phyloP scores from a whole-genome alignment of 2,329 filamentous ascomycete genomes.

The Tolypocladium endophyticum region DNA sequence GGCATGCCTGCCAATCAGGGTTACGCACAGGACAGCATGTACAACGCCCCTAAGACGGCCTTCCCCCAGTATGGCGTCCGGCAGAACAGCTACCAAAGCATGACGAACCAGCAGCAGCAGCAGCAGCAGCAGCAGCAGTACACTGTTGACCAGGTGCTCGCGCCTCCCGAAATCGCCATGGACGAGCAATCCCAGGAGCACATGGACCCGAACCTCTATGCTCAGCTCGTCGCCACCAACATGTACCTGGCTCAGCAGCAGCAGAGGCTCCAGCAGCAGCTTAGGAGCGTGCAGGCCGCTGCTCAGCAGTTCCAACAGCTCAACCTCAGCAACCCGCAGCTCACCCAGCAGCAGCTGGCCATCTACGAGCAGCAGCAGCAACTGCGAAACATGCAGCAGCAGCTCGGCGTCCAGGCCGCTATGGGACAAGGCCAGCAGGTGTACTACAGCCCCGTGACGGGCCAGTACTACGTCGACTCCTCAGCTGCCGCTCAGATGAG shows the following conservation, averaged over 20 bases:
- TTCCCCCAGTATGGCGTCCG: slow-evolving; percentile 35
- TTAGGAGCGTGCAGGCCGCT: slow-evolving; percentile 71
- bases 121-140: slow-evolving; percentile 31
- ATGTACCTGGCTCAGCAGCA: slow-evolving; percentile 89
- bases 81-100: slow-evolving; percentile 17
- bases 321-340: slow-evolving; percentile 47
- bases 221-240: slow-evolving; percentile 84
- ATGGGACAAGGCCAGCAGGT: slow-evolving; percentile 59
- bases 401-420: slow-evolving; percentile 24
- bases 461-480: slow-evolving; percentile 74
- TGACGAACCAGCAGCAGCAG: slow-evolving; percentile 16
- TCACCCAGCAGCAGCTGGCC: slow-evolving; percentile 36
- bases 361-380: slow-evolving; percentile 35
- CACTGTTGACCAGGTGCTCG: slow-evolving; percentile 83
- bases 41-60: slow-evolving; percentile 47
- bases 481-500: slow-evolving; percentile 32
- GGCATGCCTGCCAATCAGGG: slow-evolving; percentile 34
- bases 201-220: slow-evolving; percentile 79
- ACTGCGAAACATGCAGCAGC: slow-evolving; percentile 28
- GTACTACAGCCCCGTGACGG: slow-evolving; percentile 77
- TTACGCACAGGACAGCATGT: slow-evolving; percentile 29
- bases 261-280: slow-evolving; percentile 87
- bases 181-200: slow-evolving; percentile 58
- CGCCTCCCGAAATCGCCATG: slow-evolving; percentile 71
- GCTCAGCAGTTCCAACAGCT: slow-evolving; percentile 75